Conservation (phyloP, 176 grass and related monocot genomes). For the Musa beccarii region DNA sequence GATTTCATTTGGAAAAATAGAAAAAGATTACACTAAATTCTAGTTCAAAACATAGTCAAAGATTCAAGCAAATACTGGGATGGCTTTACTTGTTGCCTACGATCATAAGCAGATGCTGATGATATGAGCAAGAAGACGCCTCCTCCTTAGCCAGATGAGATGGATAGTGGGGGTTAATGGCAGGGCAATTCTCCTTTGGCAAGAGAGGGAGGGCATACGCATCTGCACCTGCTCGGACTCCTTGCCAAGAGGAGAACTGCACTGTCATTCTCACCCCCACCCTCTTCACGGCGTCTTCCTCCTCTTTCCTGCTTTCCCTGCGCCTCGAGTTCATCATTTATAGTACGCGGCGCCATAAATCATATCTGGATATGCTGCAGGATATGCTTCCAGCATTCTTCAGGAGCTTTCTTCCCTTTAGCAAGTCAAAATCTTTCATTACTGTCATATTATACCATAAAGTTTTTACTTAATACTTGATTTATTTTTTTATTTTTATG, state of each 20-base stretch:
- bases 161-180: slow-evolving; percentile 28
- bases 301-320: neutral
- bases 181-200: slow-evolving; percentile 96
- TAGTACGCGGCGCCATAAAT: slow-evolving; percentile 1
- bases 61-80: no score
- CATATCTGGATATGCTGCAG: slow-evolving; percentile 18
- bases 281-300: neutral
- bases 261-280: slow-evolving; percentile 21
- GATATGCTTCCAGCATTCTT: slow-evolving; percentile 19
- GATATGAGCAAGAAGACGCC: no score
- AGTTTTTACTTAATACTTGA: no score
- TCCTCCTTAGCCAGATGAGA: no score
- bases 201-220: neutral
- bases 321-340: slow-evolving; percentile 1
- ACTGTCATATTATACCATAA: no score
- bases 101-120: no score
- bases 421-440: no score
- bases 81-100: no score
- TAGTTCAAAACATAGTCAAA: no score
- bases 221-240: neutral
- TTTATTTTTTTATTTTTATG: no score
- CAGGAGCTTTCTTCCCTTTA: slow-evolving; percentile 7
- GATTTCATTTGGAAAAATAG: no score
- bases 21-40: no score
- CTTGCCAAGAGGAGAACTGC: slow-evolving; percentile 22